Evolutionary conservation across 116 monocot species (phyloP), one percentile per base, ranked within the genome.

Genomic region (Thalassia testudinum): DNA sequence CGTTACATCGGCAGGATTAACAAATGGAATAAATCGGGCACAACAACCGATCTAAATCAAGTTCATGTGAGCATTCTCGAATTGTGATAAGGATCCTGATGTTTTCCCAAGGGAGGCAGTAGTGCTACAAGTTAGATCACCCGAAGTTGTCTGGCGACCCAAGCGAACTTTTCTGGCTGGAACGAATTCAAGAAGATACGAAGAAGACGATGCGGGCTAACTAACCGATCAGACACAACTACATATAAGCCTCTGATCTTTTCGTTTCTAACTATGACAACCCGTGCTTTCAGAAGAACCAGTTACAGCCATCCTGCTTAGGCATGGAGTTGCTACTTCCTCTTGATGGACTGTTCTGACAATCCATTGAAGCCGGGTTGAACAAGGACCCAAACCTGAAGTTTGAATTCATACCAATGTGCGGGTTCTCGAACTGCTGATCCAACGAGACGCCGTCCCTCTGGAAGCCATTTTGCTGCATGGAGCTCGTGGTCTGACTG

Each of bases 321-420:
- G 25, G 45, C 42, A 55, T 26, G n/a, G 70, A 49, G 0, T 58
- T 65, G 17, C 52, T 59, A 0, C 22, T 26, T 11, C 37, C 50
- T 61, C 61, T 61, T 1, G 48, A 30, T n/a, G 52, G 7, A 34
- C 57, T 16, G 29, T 30, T 3, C 20, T 27, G 3, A 37, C 60
- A 75, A 2, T 76, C 75, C 26, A 62, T 45, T 14, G 52, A 19
- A 5, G 62, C 30, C 51, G 71, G 43, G 56, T 37, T 58, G 47
- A 78, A 74, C 21, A 26, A 25, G 21, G 78, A 56, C 5, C 69
- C 67, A 37, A 70, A 84, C 17, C 61, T 44, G 49, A 59, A 56
- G 21, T 62, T 47, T 26, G 63, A 52, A 52, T 55, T 57, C 13
- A 24, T 50, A 18, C 49, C 40, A 7, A 34, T 50, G 10, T 49